Evolutionary conservation across 23 red algal genomes (phyloP), one percentile per base, ranked within the genome.

Genomic region (Gracilaria gracilis): DNA sequence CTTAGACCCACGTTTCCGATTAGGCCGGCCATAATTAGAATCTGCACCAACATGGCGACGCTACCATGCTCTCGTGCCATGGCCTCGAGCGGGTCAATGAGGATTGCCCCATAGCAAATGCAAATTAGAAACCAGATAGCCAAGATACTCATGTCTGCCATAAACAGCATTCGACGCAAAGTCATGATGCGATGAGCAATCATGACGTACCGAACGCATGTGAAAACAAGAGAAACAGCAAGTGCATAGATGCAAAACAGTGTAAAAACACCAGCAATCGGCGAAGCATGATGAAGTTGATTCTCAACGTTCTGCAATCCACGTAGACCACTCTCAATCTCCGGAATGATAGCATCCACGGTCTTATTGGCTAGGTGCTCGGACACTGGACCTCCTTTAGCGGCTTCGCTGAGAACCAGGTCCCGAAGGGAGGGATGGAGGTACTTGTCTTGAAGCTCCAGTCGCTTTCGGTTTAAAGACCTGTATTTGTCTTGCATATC

Each of bases 351-450:
- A 8, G 20, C 46, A 24, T 83, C 65, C 36, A 92, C 34, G 32
- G 89, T 84, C 53, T 92, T 92, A 59, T 83, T 92, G 9, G 39
- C 12, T 21, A 92, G 23, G 49, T 83, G 79, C 39, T 84, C 57
- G 15, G 77, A 33, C 23, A 84, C 62, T 33, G 78, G 36, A 55
- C 89, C 89, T n/a, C 54, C 40, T n/a, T 50, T 54, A 11, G 80
- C 65, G 47, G 66, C 80, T 61, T 92, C 80, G 16, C 49, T 76
- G 16, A 74, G 13, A 71, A 92, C 42, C n/a, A 84, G 20, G 25
- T 58, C 57, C n/a, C 46, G 37, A 27, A 92, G 37, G 33, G 89
- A 84, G 24, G 88, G 89, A 49, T 92, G 78, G 6, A 61, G 50
- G 24, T 83, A 92, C 28, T 77, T 55, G 28, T 40, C 77, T 65